These are phyloP conservation scores for Eimeria necatrix DNA, from an alignment of 169 alveolate genomes.

Conservation along the genomic window DNA sequence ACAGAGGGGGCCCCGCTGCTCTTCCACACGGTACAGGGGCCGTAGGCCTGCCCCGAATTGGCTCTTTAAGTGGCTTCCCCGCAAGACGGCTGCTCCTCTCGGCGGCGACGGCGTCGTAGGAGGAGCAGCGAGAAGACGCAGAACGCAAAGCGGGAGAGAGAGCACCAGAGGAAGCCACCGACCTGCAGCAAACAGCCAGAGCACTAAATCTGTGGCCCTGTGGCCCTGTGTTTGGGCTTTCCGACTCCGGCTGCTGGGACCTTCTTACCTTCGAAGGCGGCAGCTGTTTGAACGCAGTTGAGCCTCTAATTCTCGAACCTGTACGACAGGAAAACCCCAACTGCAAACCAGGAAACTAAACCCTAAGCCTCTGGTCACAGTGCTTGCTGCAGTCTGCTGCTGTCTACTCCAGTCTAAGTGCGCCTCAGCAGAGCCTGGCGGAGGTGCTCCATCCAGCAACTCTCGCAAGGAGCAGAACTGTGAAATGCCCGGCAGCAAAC, in stretches of 20 bases:
- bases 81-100: not conserved
- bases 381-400: too few relatives aligned
- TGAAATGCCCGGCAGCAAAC: too few relatives aligned
- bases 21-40: constrained; percentile 25
- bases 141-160: not conserved
- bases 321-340: not conserved
- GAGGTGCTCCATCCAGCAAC: too few relatives aligned
- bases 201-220: not conserved
- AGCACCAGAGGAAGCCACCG: not conserved
- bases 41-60: not conserved
- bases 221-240: not conserved
- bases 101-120: not conserved
- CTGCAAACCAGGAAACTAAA: not conserved
- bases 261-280: constrained; percentile 14
- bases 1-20: not conserved
- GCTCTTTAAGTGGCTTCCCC: not conserved
- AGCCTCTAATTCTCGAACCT: constrained; percentile 39
- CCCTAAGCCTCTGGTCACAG: not conserved
- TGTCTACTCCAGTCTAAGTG: too few relatives aligned
- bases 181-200: not conserved
- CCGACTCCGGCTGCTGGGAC: not conserved
- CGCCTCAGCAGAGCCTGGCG: too few relatives aligned
- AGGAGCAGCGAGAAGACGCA: not conserved
- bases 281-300: constrained; percentile 23
- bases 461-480: too few relatives aligned